Conservation (phyloP, 805 yeast genomes). For the Priceomyces castillae region DNA sequence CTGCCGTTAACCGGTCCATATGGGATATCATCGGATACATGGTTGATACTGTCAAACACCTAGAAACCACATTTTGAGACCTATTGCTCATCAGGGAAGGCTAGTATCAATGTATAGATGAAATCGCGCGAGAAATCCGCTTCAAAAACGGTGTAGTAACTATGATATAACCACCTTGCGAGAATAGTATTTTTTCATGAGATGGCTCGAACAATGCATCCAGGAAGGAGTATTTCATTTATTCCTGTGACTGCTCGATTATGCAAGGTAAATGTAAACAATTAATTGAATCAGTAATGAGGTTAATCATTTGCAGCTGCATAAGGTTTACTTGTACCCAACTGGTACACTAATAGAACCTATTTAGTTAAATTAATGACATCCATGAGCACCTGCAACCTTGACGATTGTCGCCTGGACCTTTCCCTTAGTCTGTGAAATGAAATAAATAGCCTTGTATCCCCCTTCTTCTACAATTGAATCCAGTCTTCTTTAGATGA, state of each 20-base stretch:
- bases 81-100: too few species aligned
- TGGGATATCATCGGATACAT: too few species aligned
- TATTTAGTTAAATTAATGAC: not conserved
- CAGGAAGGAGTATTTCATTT: not conserved
- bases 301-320: constrained; percentile 2
- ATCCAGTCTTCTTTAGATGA: not conserved
- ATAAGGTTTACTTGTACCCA: not conserved
- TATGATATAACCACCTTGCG: not conserved
- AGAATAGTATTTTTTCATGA: not conserved
- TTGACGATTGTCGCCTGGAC: not conserved
- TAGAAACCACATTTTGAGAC: too few species aligned
- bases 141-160: not conserved
- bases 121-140: not conserved
- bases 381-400: constrained; percentile 1
- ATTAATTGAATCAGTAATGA: not conserved
- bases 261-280: constrained; percentile 3
- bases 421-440: not conserved
- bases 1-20: too few species aligned
- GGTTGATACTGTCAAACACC: too few species aligned
- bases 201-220: not conserved
- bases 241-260: not conserved
- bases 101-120: too few species aligned
- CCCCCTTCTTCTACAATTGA: constrained; percentile 1
- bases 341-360: not conserved
- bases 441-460: constrained; percentile 5